phyloP scores from a whole-genome alignment of 768 basidiomycete species.

The Pulveroboletus sp. region DNA sequence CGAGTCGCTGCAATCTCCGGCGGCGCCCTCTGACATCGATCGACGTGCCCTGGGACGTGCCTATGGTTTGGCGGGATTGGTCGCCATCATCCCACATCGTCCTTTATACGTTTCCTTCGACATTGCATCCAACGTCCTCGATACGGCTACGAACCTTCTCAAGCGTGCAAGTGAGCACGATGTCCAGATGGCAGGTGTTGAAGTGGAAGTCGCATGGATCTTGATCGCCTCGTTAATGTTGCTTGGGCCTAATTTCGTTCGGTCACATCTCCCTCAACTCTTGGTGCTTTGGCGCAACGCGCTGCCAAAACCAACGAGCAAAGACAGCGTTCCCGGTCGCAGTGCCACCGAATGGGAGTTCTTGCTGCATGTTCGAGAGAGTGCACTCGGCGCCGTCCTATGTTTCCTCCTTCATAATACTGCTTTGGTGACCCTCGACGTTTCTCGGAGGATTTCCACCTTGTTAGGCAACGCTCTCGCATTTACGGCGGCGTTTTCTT shows the following conservation, averaged over 20 bases:
- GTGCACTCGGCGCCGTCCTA: constrained; percentile 82
- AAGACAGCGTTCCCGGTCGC: constrained; percentile 67
- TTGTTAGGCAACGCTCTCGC: constrained; percentile 85
- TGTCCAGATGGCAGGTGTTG: constrained; percentile 70
- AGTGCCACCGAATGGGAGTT: constrained; percentile 84
- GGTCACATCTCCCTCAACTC: constrained; percentile 88
- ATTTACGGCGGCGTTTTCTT: constrained; percentile 81
- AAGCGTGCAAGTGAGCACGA: constrained; percentile 92
- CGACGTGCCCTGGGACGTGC: constrained; percentile 79
- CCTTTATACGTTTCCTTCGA: constrained; percentile 96
- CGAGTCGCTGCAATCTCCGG: constrained; percentile 63
- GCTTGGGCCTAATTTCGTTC: constrained; percentile 89
- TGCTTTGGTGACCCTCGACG: constrained; percentile 81
- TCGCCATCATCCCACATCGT: constrained; percentile 79
- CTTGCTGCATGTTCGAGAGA: constrained; percentile 85
- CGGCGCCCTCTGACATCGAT: constrained; percentile 64
- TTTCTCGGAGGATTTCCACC: constrained; percentile 82
- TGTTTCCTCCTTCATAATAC: constrained; percentile 83
- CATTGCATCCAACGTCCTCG: constrained; percentile 83
- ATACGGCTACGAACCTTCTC: constrained; percentile 84
- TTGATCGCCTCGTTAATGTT: constrained; percentile 86
- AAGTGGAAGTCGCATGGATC: constrained; percentile 94
- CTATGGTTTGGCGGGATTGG: constrained; percentile 82
- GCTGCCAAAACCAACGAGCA: constrained; percentile 88
- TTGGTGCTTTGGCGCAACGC: constrained; percentile 97